These are phyloP conservation scores for Nymphaea colorata DNA, from an alignment of 164 flowering plant species.

Conservation along the genomic window DNA sequence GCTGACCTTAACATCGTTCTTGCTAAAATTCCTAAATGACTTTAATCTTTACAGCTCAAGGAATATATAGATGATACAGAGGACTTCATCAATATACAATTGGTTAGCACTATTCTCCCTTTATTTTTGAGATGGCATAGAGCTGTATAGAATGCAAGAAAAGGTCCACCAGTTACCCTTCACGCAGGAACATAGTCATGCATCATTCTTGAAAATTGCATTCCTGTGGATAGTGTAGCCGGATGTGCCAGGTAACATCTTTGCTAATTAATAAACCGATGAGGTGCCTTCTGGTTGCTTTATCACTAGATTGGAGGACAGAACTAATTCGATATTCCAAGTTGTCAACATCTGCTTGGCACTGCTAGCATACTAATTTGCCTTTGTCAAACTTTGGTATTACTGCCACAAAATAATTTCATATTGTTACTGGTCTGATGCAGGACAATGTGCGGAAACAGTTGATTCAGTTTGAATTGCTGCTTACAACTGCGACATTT, in stretches of 20 bases:
- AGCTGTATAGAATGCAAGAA: background rate
- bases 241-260: background rate
- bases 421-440: slow-evolving; percentile 2
- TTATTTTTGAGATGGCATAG: background rate
- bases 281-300: background rate
- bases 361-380: background rate
- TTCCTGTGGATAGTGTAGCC: no score
- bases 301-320: background rate
- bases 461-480: slow-evolving; percentile 79
- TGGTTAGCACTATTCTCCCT: background rate
- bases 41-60: slow-evolving; percentile 14
- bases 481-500: slow-evolving; percentile 86
- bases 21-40: background rate
- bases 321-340: background rate
- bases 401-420: background rate
- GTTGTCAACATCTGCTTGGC: background rate
- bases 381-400: background rate
- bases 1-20: background rate
- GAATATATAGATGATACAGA: slow-evolving; percentile 43
- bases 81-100: slow-evolving; percentile 30
- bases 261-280: background rate
- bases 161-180: background rate
- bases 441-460: slow-evolving; percentile 97
- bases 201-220: no score
- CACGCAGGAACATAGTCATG: no score